These are phyloP conservation scores for Rhizopus sp. DNA, from an alignment of 371 early-diverging fungal species.

Conservation along the genomic window DNA sequence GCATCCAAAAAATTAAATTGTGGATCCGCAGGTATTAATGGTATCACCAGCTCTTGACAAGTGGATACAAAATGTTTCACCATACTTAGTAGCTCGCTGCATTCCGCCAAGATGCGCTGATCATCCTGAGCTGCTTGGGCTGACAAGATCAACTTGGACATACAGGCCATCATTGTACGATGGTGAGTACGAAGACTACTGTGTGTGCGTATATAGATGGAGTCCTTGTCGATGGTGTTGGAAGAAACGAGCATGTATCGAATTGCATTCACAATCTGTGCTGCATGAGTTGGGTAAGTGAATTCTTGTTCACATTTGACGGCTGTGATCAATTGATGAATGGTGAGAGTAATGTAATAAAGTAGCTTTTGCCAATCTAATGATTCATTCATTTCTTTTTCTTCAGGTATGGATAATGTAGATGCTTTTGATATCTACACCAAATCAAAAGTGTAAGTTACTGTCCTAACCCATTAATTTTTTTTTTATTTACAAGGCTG, in stretches of 20 bases:
- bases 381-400: conserved; percentile 25
- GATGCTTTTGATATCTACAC: too few relatives aligned
- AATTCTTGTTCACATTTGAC: conserved; percentile 49
- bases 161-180: conserved; percentile 72
- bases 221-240: conserved; percentile 67
- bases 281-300: conserved; percentile 56
- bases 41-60: conserved; percentile 31
- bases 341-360: conserved; percentile 61
- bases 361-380: conserved; percentile 67
- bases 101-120: conserved; percentile 49
- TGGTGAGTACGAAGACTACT: conserved; percentile 70
- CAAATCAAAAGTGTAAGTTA: too few relatives aligned
- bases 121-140: conserved; percentile 39
- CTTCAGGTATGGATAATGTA: background rate
- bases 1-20: conserved; percentile 7
- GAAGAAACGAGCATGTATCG: conserved; percentile 82
- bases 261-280: conserved; percentile 73
- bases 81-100: conserved; percentile 28
- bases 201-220: conserved; percentile 59
- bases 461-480: too few relatives aligned
- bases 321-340: conserved; percentile 66
- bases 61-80: conserved; percentile 32
- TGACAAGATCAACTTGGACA: conserved; percentile 79
- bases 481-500: background rate
- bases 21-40: conserved; percentile 19